These are phyloP conservation scores for Aphanoascus verrucosus DNA, from an alignment of 2,329 filamentous ascomycete genomes.

Conservation along the genomic window DNA sequence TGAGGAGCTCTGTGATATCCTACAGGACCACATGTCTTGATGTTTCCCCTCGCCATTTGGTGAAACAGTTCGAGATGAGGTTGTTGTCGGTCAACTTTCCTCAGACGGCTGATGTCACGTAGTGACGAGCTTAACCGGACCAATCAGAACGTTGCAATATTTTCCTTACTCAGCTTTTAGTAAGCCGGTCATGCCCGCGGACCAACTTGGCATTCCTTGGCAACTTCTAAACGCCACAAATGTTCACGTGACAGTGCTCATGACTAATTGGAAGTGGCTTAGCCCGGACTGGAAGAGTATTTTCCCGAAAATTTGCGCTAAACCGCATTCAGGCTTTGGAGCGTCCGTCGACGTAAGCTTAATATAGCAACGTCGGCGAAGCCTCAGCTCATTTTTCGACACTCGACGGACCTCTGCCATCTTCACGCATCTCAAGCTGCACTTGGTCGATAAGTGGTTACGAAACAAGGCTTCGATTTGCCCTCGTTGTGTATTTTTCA, in stretches of 20 bases:
- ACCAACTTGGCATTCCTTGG: neutral
- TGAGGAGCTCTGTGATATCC: neutral
- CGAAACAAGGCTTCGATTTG: neutral
- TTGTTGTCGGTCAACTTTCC: neutral
- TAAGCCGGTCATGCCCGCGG: neutral
- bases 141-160: neutral
- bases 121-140: neutral
- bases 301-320: neutral
- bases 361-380: neutral
- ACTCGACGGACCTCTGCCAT: neutral
- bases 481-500: neutral
- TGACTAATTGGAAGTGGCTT: neutral
- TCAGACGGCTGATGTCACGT: neutral
- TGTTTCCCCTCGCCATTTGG: neutral
- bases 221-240: neutral
- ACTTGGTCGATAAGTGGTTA: neutral
- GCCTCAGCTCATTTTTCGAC: neutral
- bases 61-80: too few relatives aligned
- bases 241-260: neutral
- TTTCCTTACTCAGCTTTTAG: neutral
- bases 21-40: neutral
- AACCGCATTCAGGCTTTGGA: neutral
- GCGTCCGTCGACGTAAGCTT: slow-evolving; percentile 6
- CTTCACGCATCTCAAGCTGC: neutral
- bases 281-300: neutral